These are phyloP conservation scores for Apiotrichum laibachii DNA, from an alignment of 1,284 basidiomycete genomes.

Conservation along the genomic window DNA sequence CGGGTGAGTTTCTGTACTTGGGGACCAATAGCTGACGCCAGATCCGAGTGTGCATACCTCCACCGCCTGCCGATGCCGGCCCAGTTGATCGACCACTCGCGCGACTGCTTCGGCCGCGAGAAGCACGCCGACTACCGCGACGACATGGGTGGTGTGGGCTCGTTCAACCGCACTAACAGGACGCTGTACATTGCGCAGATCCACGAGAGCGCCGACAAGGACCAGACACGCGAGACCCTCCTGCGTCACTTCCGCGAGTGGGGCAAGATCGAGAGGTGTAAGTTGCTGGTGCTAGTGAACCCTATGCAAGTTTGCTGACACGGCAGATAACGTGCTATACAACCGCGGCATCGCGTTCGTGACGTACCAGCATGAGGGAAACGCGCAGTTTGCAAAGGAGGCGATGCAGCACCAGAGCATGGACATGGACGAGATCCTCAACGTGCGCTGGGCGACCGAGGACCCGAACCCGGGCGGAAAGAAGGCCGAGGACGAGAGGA, in stretches of 20 bases:
- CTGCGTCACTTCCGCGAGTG: slow-evolving; percentile 92
- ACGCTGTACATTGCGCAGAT: slow-evolving; percentile 95
- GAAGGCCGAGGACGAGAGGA: slow-evolving; percentile 72
- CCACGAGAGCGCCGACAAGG: slow-evolving; percentile 80
- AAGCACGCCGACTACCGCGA: slow-evolving; percentile 97
- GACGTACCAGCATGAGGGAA: slow-evolving; percentile 80
- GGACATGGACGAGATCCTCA: slow-evolving; percentile 96
- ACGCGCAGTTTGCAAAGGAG: slow-evolving; percentile 96
- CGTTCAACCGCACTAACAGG: slow-evolving; percentile 87
- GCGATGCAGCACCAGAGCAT: slow-evolving; percentile 98
- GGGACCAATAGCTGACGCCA: slow-evolving; percentile 21
- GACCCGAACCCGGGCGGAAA: slow-evolving; percentile 90
- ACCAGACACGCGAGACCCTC: slow-evolving; percentile 86
- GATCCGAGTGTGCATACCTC: slow-evolving; percentile 90
- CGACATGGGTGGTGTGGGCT: slow-evolving; percentile 99
- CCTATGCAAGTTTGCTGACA: too few relatives aligned
- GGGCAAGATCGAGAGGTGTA: slow-evolving; percentile 91
- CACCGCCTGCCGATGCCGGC: slow-evolving; percentile 77
- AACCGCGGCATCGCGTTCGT: slow-evolving; percentile 96
- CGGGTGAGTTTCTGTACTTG: slow-evolving; percentile 55
- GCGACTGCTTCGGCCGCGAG: slow-evolving; percentile 95
- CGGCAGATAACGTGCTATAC: slow-evolving; percentile 78
- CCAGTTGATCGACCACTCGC: slow-evolving; percentile 80
- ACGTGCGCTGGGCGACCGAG: slow-evolving; percentile 96
- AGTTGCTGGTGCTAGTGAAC: slow-evolving; percentile 45